These are phyloP conservation scores for Cladosporium sp. DNA, from an alignment of 2,329 filamentous ascomycete species.

Conservation along the genomic window DNA sequence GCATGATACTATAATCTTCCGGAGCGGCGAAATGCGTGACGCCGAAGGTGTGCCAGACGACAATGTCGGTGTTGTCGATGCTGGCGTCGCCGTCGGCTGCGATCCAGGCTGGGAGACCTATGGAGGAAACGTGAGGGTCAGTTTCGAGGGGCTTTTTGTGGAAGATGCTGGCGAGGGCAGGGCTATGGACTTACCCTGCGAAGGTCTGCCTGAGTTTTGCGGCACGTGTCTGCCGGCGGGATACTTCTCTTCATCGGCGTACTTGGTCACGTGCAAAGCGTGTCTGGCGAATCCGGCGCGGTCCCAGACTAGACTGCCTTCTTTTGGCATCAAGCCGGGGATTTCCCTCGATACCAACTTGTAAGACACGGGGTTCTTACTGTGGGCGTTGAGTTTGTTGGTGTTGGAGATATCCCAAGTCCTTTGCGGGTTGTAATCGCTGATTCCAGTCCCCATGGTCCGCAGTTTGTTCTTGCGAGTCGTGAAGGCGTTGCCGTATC, in stretches of 20 bases:
- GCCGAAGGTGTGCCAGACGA: conserved; percentile 88
- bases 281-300: conserved; percentile 76
- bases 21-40: conserved; percentile 80
- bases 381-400: conserved; percentile 74
- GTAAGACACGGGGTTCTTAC: conserved; percentile 74
- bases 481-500: conserved; percentile 55
- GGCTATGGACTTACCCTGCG: conserved; percentile 51
- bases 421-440: conserved; percentile 35
- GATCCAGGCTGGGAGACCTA: conserved; percentile 63
- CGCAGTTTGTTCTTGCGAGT: conserved; percentile 40
- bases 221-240: conserved; percentile 79
- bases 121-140: too few species aligned
- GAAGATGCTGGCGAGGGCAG: too few species aligned
- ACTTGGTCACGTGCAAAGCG: conserved; percentile 76
- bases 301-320: conserved; percentile 75
- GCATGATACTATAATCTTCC: conserved; percentile 88
- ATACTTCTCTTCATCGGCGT: conserved; percentile 72
- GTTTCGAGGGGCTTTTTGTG: too few species aligned
- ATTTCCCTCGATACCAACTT: conserved; percentile 66
- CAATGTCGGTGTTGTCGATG: conserved; percentile 69
- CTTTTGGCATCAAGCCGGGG: conserved; percentile 67
- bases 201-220: conserved; percentile 74
- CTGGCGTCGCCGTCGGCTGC: conserved; percentile 38
- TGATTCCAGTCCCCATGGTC: conserved; percentile 38
- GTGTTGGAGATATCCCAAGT: conserved; percentile 67